These are phyloP conservation scores for Balansia obtecta DNA, from an alignment of 2,329 filamentous ascomycete species.

Conservation along the genomic window DNA sequence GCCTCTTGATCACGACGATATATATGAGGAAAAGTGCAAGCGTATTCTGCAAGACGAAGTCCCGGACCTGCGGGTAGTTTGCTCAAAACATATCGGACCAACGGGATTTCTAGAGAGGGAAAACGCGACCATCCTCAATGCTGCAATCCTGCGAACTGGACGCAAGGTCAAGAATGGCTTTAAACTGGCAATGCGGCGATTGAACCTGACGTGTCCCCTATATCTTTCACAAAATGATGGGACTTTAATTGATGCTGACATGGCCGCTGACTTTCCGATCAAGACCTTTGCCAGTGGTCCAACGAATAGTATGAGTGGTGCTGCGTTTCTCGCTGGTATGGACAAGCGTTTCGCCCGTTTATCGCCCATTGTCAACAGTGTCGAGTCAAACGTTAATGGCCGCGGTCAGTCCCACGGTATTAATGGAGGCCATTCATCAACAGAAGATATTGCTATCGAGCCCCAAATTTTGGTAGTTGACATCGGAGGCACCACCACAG, in stretches of 20 bases:
- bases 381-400: constrained; percentile 3
- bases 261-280: constrained; percentile 36
- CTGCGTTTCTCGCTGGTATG: constrained; percentile 39
- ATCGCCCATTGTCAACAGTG: background rate
- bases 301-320: constrained; percentile 41
- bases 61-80: constrained; percentile 26
- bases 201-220: constrained; percentile 29
- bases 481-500: constrained; percentile 49
- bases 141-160: constrained; percentile 35
- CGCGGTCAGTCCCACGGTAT: background rate
- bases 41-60: constrained; percentile 22
- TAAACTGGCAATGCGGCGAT: constrained; percentile 29
- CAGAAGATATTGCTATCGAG: constrained; percentile 4
- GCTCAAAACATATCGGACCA: constrained; percentile 30
- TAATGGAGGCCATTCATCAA: background rate
- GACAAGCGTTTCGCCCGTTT: constrained; percentile 15
- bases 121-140: constrained; percentile 43
- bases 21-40: constrained; percentile 28
- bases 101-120: constrained; percentile 34
- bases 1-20: constrained; percentile 27
- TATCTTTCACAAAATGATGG: constrained; percentile 43
- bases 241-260: constrained; percentile 34
- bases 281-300: constrained; percentile 41
- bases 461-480: constrained; percentile 38
- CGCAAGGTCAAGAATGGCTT: constrained; percentile 34